A percentile compares a stretch with the other conserved stretches of the same genome.
phyloP scores from a whole-genome alignment of 805 yeast species.

The Metschnikowia arizonensis region DNA sequence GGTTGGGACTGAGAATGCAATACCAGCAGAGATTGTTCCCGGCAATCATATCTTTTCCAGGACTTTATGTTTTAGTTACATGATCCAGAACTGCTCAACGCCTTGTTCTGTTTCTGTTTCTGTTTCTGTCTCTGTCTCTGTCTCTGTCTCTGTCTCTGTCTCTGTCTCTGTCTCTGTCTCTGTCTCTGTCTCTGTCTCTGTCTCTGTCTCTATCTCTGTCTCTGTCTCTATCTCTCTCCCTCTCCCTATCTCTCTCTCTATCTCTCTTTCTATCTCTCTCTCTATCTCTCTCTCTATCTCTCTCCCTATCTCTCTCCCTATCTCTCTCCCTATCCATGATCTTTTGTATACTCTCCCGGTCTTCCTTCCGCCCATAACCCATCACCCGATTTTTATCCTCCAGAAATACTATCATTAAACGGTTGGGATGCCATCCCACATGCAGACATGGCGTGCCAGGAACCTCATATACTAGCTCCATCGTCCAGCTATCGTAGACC shows the following conservation, averaged over 20 bases:
- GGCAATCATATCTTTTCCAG: neutral
- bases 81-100: no score
- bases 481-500: conserved; percentile 33
- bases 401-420: conserved; percentile 28
- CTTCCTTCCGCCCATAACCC: conserved; percentile 9
- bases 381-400: conserved; percentile 30
- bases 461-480: conserved; percentile 29
- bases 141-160: neutral
- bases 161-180: neutral
- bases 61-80: no score
- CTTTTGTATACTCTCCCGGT: neutral
- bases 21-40: neutral
- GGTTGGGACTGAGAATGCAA: no score
- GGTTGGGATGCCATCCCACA: conserved; percentile 35
- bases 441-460: conserved; percentile 6
- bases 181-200: neutral
- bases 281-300: neutral
- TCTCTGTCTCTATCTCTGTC: neutral
- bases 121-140: neutral
- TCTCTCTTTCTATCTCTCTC: neutral
- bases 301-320: neutral
- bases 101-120: neutral
- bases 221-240: neutral
- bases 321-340: neutral
- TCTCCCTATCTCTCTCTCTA: neutral